Evolutionary conservation across 768 basidiomycete genomes (phyloP), one percentile per base, ranked within the genome.

Genomic region (Tylopilus plumbeoviolaceoides): DNA sequence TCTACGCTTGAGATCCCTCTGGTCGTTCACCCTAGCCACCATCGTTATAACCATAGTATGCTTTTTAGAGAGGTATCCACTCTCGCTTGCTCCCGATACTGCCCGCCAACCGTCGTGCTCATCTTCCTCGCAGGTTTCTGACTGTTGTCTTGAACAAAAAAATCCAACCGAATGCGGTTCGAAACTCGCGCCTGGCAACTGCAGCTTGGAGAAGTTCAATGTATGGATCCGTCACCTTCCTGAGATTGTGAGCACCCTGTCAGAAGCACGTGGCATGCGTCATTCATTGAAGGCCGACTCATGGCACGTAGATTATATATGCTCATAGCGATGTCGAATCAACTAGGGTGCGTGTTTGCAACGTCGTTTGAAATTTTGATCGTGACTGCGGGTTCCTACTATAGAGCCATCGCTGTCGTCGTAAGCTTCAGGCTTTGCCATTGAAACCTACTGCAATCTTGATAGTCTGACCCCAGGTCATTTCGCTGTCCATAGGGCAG

Each of bases 271-370:
- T 21, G 14, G 43, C 18, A 15, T 25, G 25, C 44, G 20, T 23
- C 30, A 8, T 30, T 30, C 30, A 30, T 30, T 30, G 10, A 30
- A 42, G 33, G 33, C 47, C n/a, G 51, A 58, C 52, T 44, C 47
- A 41, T 23, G 18, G 17, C 14, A 40, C 28, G 10, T 48, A 88
- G 86, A 50, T 68, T 79, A 54, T 89, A 88, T 61, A 88, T 89
- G 85, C 75, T 89, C 15, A 72, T 84, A 47, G 78, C 82, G 23
- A 88, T 88, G 85, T 81, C 85, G 20, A 80, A 84, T 56, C 79
- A 87, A 50, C 51, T 81, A n/a, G 78, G 83, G 87, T 87, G 62
- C 67, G 85, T 75, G 18, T 36, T 42, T 39, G 35, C 35, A 9
- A 20, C 17, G 4, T 46, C 23, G 5, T 40, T 20, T 25, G 27